A percentile compares a stretch with the other conserved stretches of the same genome.
Evolutionary conservation across 768 basidiomycete genomes (phyloP).

Genomic region (Leccinellum rugosiceps): DNA sequence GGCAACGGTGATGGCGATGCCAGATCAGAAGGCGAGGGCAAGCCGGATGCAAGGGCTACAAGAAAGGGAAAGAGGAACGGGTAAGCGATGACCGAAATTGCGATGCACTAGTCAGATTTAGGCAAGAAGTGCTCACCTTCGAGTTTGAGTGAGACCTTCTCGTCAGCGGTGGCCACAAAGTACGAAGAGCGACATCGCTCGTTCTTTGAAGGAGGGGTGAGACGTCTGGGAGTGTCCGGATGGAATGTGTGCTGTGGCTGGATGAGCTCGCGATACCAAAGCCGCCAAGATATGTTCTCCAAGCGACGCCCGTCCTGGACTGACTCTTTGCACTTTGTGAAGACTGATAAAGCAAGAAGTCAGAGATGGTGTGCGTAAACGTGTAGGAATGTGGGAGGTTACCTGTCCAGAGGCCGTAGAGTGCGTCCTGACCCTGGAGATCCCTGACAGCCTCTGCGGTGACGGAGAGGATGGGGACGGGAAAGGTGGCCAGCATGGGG

Average conservation of each 20-base stretch:
- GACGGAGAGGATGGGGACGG: conserved; percentile 65
- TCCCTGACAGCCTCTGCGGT: conserved; percentile 63
- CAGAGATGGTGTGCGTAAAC: not conserved
- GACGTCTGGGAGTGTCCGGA: conserved; percentile 29
- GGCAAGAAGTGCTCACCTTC: conserved; percentile 15
- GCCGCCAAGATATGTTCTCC: conserved; percentile 86
- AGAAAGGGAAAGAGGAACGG: conserved; percentile 15
- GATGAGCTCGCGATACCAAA: conserved; percentile 71
- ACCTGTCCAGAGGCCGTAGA: conserved; percentile 70
- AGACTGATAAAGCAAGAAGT: conserved; percentile 47
- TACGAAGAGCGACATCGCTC: conserved; percentile 23
- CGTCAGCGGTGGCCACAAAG: conserved; percentile 23
- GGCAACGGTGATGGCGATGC: conserved; percentile 28
- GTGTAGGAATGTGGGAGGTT: conserved; percentile 6
- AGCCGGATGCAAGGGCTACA: conserved; percentile 22
- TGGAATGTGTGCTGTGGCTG: conserved; percentile 29
- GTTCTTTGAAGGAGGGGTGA: conserved; percentile 2
- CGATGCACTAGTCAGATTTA: conserved; percentile 9
- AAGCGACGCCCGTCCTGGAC: conserved; percentile 77
- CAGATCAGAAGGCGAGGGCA: conserved; percentile 30
- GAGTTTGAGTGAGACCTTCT: conserved; percentile 12
- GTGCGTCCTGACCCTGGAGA: conserved; percentile 65
- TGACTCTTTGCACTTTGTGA: conserved; percentile 78
- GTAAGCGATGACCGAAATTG: conserved; percentile 15
- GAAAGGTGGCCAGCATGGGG: conserved; percentile 49